Evolutionary conservation across 306 rosid species (phyloP).

Genomic region (Acacia crassicarpa): DNA sequence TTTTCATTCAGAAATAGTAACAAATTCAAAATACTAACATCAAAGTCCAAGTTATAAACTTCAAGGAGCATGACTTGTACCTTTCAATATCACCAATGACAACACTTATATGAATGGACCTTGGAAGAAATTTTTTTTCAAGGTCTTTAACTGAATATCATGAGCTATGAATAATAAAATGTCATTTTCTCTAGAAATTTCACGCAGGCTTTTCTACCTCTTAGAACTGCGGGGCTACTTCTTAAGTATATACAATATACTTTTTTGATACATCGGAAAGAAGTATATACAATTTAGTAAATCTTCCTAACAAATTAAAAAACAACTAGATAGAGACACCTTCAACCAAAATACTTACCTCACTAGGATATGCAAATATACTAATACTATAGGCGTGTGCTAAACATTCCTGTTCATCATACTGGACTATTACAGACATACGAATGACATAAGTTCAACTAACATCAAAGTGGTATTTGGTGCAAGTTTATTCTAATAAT

Average conservation of each 20-base stretch:
- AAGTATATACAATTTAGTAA: too few species aligned
- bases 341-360: not conserved
- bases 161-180: not conserved
- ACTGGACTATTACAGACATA: not conserved
- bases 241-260: not conserved
- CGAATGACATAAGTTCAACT: constrained; percentile 4
- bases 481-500: not conserved
- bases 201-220: not conserved
- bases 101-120: not conserved
- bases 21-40: not conserved
- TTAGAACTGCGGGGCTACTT: not conserved
- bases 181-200: not conserved
- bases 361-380: constrained; percentile 13
- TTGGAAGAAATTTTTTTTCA: too few species aligned
- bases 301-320: constrained; percentile 1
- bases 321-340: not conserved
- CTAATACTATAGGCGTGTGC: constrained; percentile 4
- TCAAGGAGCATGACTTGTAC: not conserved
- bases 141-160: not conserved
- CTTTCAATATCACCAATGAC: not conserved
- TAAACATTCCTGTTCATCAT: not conserved
- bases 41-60: not conserved
- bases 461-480: not conserved
- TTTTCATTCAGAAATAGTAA: not conserved
- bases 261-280: too few species aligned